A percentile compares a stretch with the other conserved stretches of the same genome.
Evolutionary conservation across 345 rosid genomes (phyloP).

Genomic region (Turritis glabra): DNA sequence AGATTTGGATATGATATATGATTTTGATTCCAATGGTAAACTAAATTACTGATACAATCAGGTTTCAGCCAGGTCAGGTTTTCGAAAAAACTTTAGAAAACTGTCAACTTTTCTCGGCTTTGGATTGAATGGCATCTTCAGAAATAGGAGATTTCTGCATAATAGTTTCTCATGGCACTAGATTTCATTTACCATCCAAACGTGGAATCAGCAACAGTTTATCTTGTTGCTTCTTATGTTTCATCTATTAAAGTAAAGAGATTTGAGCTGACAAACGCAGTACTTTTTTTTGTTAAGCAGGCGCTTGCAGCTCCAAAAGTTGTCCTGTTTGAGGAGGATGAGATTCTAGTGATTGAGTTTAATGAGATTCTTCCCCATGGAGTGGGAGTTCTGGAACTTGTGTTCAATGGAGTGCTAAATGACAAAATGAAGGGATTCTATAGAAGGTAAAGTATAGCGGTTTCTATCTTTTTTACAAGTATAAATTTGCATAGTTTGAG

Average conservation of each 20-base stretch:
- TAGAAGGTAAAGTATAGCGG: constrained; percentile 49
- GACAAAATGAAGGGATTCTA: constrained; percentile 95
- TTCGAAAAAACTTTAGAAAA: too few species aligned
- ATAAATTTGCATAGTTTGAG: background rate
- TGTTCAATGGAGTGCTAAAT: constrained; percentile 66
- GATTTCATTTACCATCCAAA: background rate
- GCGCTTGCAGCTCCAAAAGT: constrained; percentile 53
- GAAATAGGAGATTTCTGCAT: background rate
- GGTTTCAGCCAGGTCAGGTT: too few species aligned
- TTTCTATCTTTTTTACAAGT: background rate
- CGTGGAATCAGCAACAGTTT: background rate
- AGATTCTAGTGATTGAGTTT: constrained; percentile 80
- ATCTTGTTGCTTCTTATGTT: background rate
- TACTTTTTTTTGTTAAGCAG: constrained; percentile 40
- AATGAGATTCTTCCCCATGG: constrained; percentile 61
- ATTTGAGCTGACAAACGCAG: background rate
- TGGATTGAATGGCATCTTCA: background rate
- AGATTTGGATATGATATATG: background rate
- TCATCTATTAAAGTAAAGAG: background rate
- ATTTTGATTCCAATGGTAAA: background rate
- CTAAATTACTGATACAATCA: background rate
- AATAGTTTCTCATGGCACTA: background rate
- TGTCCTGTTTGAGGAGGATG: constrained; percentile 62
- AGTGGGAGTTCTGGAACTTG: constrained; percentile 63
- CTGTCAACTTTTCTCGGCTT: too few species aligned